Conservation (phyloP, 345 rosid species). For the Citrus unshiu region DNA sequence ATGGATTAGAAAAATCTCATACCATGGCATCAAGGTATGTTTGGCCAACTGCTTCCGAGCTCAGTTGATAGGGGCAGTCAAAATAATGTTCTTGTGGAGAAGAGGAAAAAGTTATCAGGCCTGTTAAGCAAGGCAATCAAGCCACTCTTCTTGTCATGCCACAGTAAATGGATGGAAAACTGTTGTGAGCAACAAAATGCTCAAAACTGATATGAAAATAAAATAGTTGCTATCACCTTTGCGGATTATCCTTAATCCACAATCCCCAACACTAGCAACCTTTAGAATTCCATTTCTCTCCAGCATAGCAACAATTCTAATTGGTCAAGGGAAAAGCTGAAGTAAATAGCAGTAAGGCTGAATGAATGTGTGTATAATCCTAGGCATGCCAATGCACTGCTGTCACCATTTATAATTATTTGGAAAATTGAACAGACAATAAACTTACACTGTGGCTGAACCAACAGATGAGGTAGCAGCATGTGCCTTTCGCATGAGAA, state of each 20-base stretch:
- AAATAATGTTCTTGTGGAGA: constrained; percentile 85
- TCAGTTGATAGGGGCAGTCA: constrained; percentile 85
- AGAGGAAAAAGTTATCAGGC: constrained; percentile 58
- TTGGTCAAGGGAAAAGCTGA: constrained; percentile 17
- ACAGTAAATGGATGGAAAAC: neutral
- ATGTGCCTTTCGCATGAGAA: constrained; percentile 79
- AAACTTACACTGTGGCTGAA: constrained; percentile 74
- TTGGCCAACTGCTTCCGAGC: constrained; percentile 74
- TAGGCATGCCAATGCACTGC: neutral
- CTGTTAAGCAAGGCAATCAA: constrained; percentile 33
- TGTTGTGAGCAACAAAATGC: neutral
- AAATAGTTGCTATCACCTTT: constrained; percentile 31
- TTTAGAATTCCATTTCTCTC: constrained; percentile 65
- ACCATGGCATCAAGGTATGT: constrained; percentile 87
- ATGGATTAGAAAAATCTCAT: constrained; percentile 15
- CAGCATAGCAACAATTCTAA: constrained; percentile 73
- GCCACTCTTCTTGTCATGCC: neutral
- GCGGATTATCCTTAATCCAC: constrained; percentile 78
- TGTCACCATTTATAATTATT: constrained; percentile 15
- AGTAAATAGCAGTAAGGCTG: neutral
- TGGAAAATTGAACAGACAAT: neutral
- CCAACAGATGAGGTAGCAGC: constrained; percentile 69
- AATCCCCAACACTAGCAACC: constrained; percentile 79
- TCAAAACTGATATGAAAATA: neutral
- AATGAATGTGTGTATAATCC: neutral